Percentiles rank a stretch among this genome's conserved stretches.
These are phyloP conservation scores for Calonectria hawksworthii DNA, from an alignment of 2,329 filamentous ascomycete species.

Conservation along the genomic window DNA sequence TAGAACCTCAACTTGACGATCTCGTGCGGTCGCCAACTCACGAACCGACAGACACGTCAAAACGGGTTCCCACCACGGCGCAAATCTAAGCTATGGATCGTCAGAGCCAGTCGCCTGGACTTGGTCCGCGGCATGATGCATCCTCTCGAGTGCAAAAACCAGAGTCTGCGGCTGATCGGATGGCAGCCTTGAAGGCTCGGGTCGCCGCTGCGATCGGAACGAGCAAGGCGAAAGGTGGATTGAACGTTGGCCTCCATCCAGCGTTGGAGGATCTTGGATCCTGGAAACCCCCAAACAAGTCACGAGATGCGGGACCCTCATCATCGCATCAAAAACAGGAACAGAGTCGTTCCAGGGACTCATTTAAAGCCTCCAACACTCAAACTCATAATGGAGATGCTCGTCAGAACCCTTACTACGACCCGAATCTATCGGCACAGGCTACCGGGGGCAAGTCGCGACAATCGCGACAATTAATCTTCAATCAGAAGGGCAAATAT, in stretches of 20 bases:
- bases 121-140: slow-evolving; percentile 70
- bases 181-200: slow-evolving; percentile 84
- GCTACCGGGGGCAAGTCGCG: slow-evolving; percentile 70
- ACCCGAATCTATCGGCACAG: slow-evolving; percentile 76
- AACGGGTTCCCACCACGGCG: neutral
- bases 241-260: slow-evolving; percentile 84
- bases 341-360: slow-evolving; percentile 33
- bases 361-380: slow-evolving; percentile 37
- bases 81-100: slow-evolving; percentile 62
- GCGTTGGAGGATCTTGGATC: slow-evolving; percentile 73
- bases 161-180: slow-evolving; percentile 72
- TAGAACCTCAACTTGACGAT: neutral
- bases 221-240: slow-evolving; percentile 73
- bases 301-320: slow-evolving; percentile 42
- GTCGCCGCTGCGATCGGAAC: slow-evolving; percentile 80
- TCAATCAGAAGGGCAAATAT: slow-evolving; percentile 98
- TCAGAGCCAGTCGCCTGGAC: slow-evolving; percentile 62
- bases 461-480: slow-evolving; percentile 82
- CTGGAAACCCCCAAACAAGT: slow-evolving; percentile 60
- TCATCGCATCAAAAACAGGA: slow-evolving; percentile 34
- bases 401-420: slow-evolving; percentile 82
- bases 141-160: slow-evolving; percentile 68
- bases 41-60: neutral
- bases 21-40: neutral
- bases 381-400: slow-evolving; percentile 16